A percentile compares a stretch with the other conserved stretches of the same genome.
phyloP scores from a whole-genome alignment of 192 early-diverging fungal species.

The Backusella australiensis region DNA sequence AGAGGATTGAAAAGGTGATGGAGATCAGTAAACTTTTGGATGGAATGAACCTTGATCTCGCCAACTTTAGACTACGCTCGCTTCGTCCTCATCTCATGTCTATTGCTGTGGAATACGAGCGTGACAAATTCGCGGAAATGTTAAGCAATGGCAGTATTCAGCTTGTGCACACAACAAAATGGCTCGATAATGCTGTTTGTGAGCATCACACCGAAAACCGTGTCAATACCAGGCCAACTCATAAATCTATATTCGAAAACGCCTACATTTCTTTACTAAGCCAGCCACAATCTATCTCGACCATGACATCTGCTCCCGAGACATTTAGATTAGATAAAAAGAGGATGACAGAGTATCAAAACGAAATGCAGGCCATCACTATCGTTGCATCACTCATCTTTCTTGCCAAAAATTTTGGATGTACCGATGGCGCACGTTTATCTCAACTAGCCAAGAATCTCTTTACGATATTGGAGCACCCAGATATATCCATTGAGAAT shows the following conservation, averaged over 20 bases:
- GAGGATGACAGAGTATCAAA: constrained; percentile 64
- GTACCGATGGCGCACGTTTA: background rate
- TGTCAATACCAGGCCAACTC: background rate
- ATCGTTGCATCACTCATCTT: constrained; percentile 68
- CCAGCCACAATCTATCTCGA: background rate
- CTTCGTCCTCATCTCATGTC: constrained; percentile 66
- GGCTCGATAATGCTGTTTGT: constrained; percentile 54
- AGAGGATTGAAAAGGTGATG: constrained; percentile 46
- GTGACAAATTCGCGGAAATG: constrained; percentile 59
- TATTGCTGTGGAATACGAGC: constrained; percentile 77
- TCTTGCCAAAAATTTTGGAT: constrained; percentile 59
- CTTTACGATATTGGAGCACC: constrained; percentile 27
- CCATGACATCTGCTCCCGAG: constrained; percentile 44
- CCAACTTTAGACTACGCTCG: constrained; percentile 68
- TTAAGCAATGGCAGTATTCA: constrained; percentile 41
- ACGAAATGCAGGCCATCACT: constrained; percentile 66
- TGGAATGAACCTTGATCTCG: constrained; percentile 78
- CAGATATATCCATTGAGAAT: constrained; percentile 29
- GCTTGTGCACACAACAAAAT: constrained; percentile 54
- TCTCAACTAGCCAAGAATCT: constrained; percentile 18
- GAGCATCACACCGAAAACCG: background rate
- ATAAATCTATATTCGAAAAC: constrained; percentile 9
- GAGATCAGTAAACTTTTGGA: constrained; percentile 62
- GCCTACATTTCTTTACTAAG: constrained; percentile 12
- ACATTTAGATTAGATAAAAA: constrained; percentile 68